phyloP scores from a whole-genome alignment of 129 eudicot species.

The Tanacetum coccineum region DNA sequence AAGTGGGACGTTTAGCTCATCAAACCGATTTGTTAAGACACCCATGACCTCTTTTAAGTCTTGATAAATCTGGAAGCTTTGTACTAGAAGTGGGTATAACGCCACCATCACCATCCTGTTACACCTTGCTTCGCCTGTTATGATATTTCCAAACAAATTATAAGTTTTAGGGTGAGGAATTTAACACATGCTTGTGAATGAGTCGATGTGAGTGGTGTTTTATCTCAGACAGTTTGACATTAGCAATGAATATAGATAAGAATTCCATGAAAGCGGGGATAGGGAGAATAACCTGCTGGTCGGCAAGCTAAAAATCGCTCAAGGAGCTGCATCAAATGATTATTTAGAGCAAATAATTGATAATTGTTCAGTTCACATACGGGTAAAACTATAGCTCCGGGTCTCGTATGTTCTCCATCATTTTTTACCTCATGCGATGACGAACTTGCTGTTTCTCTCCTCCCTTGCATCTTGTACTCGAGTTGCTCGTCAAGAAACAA shows the following conservation, averaged over 20 bases:
- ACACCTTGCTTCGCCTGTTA: constrained; percentile 62
- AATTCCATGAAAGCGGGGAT: background rate
- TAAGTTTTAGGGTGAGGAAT: background rate
- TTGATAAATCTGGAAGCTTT: constrained; percentile 68
- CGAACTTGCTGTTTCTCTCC: constrained; percentile 39
- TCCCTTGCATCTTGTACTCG: constrained; percentile 76
- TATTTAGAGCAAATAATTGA: constrained; percentile 36
- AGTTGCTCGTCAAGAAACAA: constrained; percentile 80
- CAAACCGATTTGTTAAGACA: constrained; percentile 47
- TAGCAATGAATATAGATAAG: background rate
- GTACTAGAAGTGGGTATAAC: constrained; percentile 61
- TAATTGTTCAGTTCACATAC: constrained; percentile 40
- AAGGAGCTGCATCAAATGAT: constrained; percentile 57
- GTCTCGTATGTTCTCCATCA: constrained; percentile 33
- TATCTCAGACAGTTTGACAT: background rate
- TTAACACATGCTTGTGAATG: background rate
- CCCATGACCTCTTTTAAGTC: constrained; percentile 65
- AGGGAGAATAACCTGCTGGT: constrained; percentile 56
- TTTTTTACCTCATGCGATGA: constrained; percentile 31
- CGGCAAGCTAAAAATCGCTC: constrained; percentile 74
- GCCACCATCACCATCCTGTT: constrained; percentile 69
- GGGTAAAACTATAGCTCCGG: constrained; percentile 23
- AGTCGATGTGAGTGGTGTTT: background rate
- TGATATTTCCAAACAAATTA: constrained; percentile 8
- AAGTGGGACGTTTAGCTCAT: constrained; percentile 51